Evolutionary conservation across 2,329 filamentous ascomycete species (phyloP), one percentile per base, ranked within the genome.

Genomic region (Rutstroemia sp.): DNA sequence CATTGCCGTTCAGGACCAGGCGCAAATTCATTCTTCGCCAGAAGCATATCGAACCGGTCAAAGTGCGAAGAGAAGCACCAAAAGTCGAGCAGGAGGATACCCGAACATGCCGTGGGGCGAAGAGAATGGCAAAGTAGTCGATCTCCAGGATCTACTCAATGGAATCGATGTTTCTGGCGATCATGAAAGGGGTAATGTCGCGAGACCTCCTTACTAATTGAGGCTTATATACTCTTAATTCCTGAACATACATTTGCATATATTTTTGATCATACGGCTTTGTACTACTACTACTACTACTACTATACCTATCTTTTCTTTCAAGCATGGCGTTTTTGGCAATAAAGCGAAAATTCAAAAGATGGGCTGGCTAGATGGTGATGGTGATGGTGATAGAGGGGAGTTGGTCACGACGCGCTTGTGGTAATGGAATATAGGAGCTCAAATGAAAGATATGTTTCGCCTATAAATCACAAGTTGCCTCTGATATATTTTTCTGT

Each of bases 141-240:
- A 68, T 60, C 55, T 70, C 36, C 62, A 69, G 58, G 63, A 57
- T 48, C 50, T 70, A 17, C 54, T 70, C 7, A 65, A 67, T 34
- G 62, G 64, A 0, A 70, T 70, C 56, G 66, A 69, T 27, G 48
- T 57, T 36, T 60, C 57, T 12, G 62, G 58, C 6, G 60, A 56
- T 19, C 56, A 60, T 23, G 51, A 58, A 48, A 63, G 61, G 19
- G 62, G 62, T 8, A 63, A 64, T 58, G 60, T 65, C 19, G 62
- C 57, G 4, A 65, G 60, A 51, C 67, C 68, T 27, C 68, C 68
- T 23, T 70, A 69, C 54, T 70, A 57, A 66, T 53, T 16, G 17
- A 2, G 23, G 14, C 19, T 40, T 54, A 4, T 48, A 6, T 42
- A 45, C 23, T 44, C 10, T 44, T 44, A 5, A 36, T 10, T 44